Evolutionary conservation across 2,329 filamentous ascomycete species (phyloP).

Genomic region (Aureobasidium sp.): DNA sequence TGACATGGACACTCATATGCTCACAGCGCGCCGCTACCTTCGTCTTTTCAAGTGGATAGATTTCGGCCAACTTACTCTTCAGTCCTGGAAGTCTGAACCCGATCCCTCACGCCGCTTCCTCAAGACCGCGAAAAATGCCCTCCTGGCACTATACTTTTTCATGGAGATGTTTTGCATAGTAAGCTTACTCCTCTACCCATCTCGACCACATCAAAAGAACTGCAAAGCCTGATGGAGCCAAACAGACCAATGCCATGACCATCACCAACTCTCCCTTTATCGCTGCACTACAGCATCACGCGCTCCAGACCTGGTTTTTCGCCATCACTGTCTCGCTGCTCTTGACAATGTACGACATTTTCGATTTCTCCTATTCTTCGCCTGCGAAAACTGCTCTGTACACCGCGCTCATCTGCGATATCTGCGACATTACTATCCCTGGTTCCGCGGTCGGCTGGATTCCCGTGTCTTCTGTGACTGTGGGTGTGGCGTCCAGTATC

Average conservation of each 20-base stretch:
- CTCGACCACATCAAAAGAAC: neutral
- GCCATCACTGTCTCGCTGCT: constrained; percentile 48
- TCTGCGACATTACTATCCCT: constrained; percentile 58
- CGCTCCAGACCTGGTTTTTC: constrained; percentile 64
- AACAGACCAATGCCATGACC: constrained; percentile 43
- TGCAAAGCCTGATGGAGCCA: neutral
- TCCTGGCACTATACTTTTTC: constrained; percentile 60
- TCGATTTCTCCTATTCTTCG: neutral
- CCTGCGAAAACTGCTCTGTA: constrained; percentile 6
- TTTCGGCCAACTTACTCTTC: neutral
- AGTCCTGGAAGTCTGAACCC: constrained; percentile 23
- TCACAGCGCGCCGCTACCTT: constrained; percentile 53
- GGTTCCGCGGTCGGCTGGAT: constrained; percentile 56
- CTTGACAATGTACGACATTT: constrained; percentile 37
- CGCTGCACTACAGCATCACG: constrained; percentile 47
- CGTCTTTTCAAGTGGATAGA: constrained; percentile 55
- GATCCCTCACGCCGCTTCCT: constrained; percentile 35
- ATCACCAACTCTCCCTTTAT: constrained; percentile 39
- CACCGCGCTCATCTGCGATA: constrained; percentile 49
- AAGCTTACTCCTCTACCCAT: constrained; percentile 30
- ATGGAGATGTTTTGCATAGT: constrained; percentile 59
- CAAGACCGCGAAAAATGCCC: constrained; percentile 51
- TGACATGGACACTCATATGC: neutral
- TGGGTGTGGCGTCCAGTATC: constrained; percentile 53
- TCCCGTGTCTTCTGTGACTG: constrained; percentile 41